phyloP scores from a whole-genome alignment of 169 alveolate species.

The Condylostoma magnum region DNA sequence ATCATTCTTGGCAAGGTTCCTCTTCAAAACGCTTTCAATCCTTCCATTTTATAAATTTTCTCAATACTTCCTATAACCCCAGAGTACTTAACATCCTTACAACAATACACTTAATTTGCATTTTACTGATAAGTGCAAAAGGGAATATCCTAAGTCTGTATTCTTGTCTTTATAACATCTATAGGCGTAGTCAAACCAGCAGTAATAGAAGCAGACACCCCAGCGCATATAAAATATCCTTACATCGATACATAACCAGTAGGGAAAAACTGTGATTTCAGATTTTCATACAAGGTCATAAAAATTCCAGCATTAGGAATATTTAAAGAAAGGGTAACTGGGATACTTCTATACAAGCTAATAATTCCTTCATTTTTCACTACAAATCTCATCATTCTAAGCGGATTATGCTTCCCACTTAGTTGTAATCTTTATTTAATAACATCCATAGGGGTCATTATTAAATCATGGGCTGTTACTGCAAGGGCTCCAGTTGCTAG shows the following conservation, averaged over 20 bases:
- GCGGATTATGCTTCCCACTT: slow-evolving; percentile 66
- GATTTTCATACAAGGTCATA: slow-evolving; percentile 90
- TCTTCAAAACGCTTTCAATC: slow-evolving; percentile 85
- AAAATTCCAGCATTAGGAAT: slow-evolving; percentile 93
- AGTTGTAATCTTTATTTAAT: slow-evolving; percentile 94
- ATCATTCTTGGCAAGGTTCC: slow-evolving; percentile 91
- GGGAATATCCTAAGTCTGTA: slow-evolving; percentile 89
- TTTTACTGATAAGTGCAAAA: neutral
- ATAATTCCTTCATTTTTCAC: slow-evolving; percentile 87
- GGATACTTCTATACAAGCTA: slow-evolving; percentile 90
- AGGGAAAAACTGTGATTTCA: slow-evolving; percentile 68
- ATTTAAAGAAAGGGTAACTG: slow-evolving; percentile 94
- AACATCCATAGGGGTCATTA: slow-evolving; percentile 97
- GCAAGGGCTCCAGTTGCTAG: slow-evolving; percentile 93
- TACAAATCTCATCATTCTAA: slow-evolving; percentile 32
- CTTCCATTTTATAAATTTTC: slow-evolving; percentile 73
- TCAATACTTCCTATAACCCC: slow-evolving; percentile 59
- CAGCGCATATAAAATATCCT: slow-evolving; percentile 85
- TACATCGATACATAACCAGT: neutral
- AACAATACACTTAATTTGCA: neutral
- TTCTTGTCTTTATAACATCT: slow-evolving; percentile 95
- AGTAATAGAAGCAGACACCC: slow-evolving; percentile 95
- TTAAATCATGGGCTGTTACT: slow-evolving; percentile 92
- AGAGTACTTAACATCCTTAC: slow-evolving; percentile 42
- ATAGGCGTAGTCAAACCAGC: slow-evolving; percentile 94